These are phyloP conservation scores for Sinapis alba DNA, from an alignment of 441 rosid species.

Conservation along the genomic window DNA sequence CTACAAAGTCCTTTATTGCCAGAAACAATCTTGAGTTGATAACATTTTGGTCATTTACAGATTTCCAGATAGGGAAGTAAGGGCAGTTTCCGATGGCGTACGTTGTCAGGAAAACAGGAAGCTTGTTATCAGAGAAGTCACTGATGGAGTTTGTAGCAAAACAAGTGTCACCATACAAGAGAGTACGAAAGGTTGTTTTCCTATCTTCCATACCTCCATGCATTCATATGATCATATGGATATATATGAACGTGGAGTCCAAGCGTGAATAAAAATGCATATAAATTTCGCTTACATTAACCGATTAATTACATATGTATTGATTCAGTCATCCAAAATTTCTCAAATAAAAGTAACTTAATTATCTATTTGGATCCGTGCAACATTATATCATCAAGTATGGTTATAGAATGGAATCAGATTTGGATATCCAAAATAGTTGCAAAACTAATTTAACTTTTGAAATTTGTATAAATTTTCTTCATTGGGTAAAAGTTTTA, in stretches of 20 bases:
- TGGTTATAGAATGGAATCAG: background rate
- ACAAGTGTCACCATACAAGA: constrained; percentile 93
- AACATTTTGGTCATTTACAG: constrained; percentile 40
- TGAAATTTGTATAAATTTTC: too few species aligned
- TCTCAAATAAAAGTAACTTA: background rate
- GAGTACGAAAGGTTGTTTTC: constrained; percentile 70
- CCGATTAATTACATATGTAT: background rate
- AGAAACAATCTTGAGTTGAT: background rate
- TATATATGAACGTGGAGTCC: background rate
- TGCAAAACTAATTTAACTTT: background rate
- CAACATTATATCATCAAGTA: background rate
- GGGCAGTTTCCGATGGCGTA: constrained; percentile 93
- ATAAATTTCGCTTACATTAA: background rate
- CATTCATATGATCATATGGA: background rate
- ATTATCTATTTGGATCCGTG: background rate
- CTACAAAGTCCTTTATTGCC: background rate
- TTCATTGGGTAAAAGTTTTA: too few species aligned
- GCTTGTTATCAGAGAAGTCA: constrained; percentile 47
- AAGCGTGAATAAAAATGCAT: background rate
- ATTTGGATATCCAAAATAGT: background rate
- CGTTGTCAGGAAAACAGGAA: constrained; percentile 64
- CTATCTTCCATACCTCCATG: constrained; percentile 59
- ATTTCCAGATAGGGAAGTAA: constrained; percentile 70
- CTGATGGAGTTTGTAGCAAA: constrained; percentile 70
- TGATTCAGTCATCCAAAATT: background rate